A percentile compares a stretch with the other conserved stretches of the same genome.
Evolutionary conservation across 768 basidiomycete genomes (phyloP).

Genomic region (Coprinopsis sp.): DNA sequence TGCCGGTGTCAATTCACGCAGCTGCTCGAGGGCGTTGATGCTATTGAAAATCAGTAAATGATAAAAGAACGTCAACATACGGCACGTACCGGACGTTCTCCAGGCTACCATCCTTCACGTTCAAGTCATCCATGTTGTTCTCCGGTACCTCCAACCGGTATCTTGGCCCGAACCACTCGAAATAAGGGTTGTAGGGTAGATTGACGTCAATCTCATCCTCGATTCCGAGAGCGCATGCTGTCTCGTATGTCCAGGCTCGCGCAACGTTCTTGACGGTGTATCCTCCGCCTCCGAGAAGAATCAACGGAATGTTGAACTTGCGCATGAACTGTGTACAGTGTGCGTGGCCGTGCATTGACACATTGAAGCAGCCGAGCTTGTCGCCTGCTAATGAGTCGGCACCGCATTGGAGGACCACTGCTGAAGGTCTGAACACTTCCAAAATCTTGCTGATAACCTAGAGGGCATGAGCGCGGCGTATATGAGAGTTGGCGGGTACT

Average conservation of each 20-base stretch:
- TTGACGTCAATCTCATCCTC: conserved; percentile 74
- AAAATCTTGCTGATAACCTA: conserved; percentile 82
- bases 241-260: conserved; percentile 94
- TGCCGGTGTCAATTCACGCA: conserved; percentile 49
- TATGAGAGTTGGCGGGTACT: conserved; percentile 24
- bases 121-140: conserved; percentile 95
- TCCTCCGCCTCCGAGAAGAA: conserved; percentile 92
- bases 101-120: conserved; percentile 73
- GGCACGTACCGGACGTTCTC: conserved; percentile 67
- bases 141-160: conserved; percentile 87
- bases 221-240: conserved; percentile 88
- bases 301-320: conserved; percentile 76
- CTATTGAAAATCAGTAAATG: no score
- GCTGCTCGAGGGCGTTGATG: conserved; percentile 32
- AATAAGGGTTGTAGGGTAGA: conserved; percentile 83
- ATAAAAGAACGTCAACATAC: no score
- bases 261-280: conserved; percentile 98
- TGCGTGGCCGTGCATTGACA: conserved; percentile 94
- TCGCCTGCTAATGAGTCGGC: conserved; percentile 94
- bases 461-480: neutral
- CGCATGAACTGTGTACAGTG: conserved; percentile 86
- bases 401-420: conserved; percentile 90
- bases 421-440: conserved; percentile 84
- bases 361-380: conserved; percentile 93
- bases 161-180: conserved; percentile 96